Base-by-base conservation (phyloP, 2,329 filamentous ascomycete genomes). In the Podosphaera xanthii region DNA sequence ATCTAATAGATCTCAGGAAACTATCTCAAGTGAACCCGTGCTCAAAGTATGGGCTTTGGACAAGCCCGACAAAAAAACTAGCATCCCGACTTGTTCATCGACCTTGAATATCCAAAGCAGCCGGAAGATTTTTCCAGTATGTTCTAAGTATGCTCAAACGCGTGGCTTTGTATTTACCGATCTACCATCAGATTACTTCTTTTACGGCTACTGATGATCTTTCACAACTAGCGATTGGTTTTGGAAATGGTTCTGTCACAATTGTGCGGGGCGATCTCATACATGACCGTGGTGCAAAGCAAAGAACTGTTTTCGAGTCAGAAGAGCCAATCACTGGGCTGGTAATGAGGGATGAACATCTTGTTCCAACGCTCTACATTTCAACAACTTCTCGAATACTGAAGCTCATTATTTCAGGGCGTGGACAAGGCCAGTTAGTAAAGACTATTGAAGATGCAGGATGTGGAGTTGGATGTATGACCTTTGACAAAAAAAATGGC, bases 1-100 rank as follows among this genome's bases (percentile, higher is more conserved):
- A 22, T 59, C 68, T 73, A 64, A 73, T 61, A 30, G 6, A 0
- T 66, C 75, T 52, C 70, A 84, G 72, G 92, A 98, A 71, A 90
- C 97, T 67, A 75, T 96, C 58, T 86, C 86, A 46, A 85, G 80
- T 66, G 89, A 97, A 66, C 91, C 92, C 0, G 78, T 91, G 30
- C 72, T 98, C 61, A 97, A 95, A 70, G 91, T 97, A n/a, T 98
- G 92, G 92, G 91, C 88, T 31, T 76, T 98, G 65, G 90, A 97
- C 69, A 94, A 90, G 72, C 78, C 84, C 3, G 88, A 94, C 64
- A 97, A 92, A 77, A 97, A 94, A 77, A 94, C 87, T 3, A 89
- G 89, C 49, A 76, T 84, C 62, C 92, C 92, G 14, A 87, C 84
- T 46, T 97, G 92, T 69, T 77, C 95, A 64, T 94, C 87, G 68